Conservation (phyloP, 306 rosid genomes). For the Betula pendula region DNA sequence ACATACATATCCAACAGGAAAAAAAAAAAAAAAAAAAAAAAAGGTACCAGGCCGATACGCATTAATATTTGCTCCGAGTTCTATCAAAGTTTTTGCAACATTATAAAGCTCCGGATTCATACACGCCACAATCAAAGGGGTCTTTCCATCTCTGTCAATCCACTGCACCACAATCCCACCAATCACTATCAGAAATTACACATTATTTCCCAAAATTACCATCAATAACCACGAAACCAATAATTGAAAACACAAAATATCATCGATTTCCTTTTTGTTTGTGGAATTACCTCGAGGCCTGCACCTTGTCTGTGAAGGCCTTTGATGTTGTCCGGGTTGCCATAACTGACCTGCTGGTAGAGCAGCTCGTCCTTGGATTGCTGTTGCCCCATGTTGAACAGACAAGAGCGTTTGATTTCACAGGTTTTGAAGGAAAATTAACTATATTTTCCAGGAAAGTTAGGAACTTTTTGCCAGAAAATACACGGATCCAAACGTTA, state of each 20-base stretch:
- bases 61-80: constrained; percentile 91
- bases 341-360: constrained; percentile 80
- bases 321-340: constrained; percentile 75
- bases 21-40: neutral
- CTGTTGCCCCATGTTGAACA: constrained; percentile 69
- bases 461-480: neutral
- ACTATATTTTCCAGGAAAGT: neutral
- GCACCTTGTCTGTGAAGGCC: constrained; percentile 79
- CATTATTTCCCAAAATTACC: neutral
- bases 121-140: constrained; percentile 87
- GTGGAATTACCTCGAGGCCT: constrained; percentile 69
- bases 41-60: constrained; percentile 81
- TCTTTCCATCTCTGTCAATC: constrained; percentile 73
- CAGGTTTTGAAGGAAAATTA: neutral
- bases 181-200: constrained; percentile 5
- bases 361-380: constrained; percentile 82
- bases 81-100: constrained; percentile 75
- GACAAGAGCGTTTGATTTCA: constrained; percentile 1
- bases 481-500: neutral
- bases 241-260: neutral
- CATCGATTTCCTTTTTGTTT: neutral
- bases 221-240: neutral
- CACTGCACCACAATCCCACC: constrained; percentile 53
- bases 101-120: constrained; percentile 64
- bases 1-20: neutral